Evolutionary conservation across 768 basidiomycete genomes (phyloP), one percentile per base, ranked within the genome.

Genomic region (Pulveroboletus sp.): DNA sequence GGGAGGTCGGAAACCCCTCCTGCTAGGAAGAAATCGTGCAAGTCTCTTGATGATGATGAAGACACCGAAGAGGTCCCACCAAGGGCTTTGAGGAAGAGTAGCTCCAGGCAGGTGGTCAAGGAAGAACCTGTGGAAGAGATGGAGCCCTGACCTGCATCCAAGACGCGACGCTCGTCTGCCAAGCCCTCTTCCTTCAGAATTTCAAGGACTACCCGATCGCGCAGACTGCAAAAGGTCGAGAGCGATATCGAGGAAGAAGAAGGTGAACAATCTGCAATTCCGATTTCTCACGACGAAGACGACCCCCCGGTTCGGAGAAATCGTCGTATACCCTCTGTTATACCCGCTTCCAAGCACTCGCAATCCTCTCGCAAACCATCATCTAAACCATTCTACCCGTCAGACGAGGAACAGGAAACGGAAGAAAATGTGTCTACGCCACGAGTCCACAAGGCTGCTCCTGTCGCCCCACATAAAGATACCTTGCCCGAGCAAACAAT

Each of bases 1-100:
- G 73, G 27, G 68, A 72, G 23, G 67, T n/a, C n/a, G n/a, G n/a
- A n/a, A n/a, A n/a, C 74, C 11, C 76, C 76, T 0, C 76, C 76
- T 4, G 68, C 71, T 45, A 82, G 80, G 73, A 85, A 78, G 67
- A 70, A 76, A 26, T 69, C 80, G 37, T 76, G 80, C 7, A 81
- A 75, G 6, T 57, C 73, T n/a, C 74, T 54, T 16, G 55, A 58
- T 27, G 34, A 50, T 8, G 68, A 78, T 23, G 60, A 62, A 16
- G 64, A 65, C 1, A 67, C 70, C 6, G 69, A 71, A 20, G 63
- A 59, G 14, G 61, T 64, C 1, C 11, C 47, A 39, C 45, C 49
- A 50, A 54, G 45, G 14, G 38, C 40, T 8, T 40, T 42, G 13
- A 55, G 48, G 40, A 54, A 39, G 24, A 43, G 47, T 20, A 47